These are phyloP conservation scores for Pholiota adiposa DNA, from an alignment of 1,284 basidiomycete species.

Conservation along the genomic window DNA sequence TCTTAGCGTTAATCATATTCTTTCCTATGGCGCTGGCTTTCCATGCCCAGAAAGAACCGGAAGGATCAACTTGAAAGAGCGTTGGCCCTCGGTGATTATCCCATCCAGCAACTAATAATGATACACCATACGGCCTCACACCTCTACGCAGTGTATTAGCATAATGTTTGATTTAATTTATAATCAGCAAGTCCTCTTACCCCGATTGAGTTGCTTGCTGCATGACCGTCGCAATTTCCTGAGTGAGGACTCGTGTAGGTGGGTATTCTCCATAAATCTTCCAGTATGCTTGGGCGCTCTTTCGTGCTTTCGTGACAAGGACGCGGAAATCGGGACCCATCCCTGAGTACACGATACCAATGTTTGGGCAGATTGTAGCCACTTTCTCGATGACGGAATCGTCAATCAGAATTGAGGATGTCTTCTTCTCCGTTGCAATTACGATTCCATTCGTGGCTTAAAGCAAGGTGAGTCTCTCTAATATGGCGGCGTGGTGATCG, in stretches of 20 bases:
- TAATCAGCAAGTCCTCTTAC: slow-evolving; percentile 50
- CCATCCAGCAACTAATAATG: slow-evolving; percentile 95
- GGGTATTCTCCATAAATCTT: slow-evolving; percentile 99
- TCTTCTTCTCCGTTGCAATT: slow-evolving; percentile 99
- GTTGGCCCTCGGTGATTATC: slow-evolving; percentile 91
- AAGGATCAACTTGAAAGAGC: slow-evolving; percentile 98
- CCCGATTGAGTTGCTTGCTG: slow-evolving; percentile 99
- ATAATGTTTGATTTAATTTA: slow-evolving; percentile 16
- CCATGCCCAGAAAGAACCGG: slow-evolving; percentile 99
- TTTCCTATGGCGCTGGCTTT: slow-evolving; percentile 99
- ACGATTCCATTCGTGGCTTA: slow-evolving; percentile 98
- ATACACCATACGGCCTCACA: slow-evolving; percentile 97
- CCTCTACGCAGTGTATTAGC: slow-evolving; percentile 61
- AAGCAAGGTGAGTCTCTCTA: slow-evolving; percentile 19
- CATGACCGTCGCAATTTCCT: slow-evolving; percentile 98
- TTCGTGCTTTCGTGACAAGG: slow-evolving; percentile 91
- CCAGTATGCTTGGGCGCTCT: slow-evolving; percentile 99
- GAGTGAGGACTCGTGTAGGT: slow-evolving; percentile 94
- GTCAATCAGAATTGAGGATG: slow-evolving; percentile 96
- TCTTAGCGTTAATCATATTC: slow-evolving; percentile 99
- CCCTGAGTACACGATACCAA: slow-evolving; percentile 98
- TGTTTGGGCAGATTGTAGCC: slow-evolving; percentile 96
- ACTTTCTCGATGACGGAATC: slow-evolving; percentile 98
- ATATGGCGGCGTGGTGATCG: slow-evolving; percentile 18
- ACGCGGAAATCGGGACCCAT: slow-evolving; percentile 99